Base-by-base conservation (phyloP, 2,329 filamentous ascomycete species). In the Pseudogymnoascus destructans region DNA sequence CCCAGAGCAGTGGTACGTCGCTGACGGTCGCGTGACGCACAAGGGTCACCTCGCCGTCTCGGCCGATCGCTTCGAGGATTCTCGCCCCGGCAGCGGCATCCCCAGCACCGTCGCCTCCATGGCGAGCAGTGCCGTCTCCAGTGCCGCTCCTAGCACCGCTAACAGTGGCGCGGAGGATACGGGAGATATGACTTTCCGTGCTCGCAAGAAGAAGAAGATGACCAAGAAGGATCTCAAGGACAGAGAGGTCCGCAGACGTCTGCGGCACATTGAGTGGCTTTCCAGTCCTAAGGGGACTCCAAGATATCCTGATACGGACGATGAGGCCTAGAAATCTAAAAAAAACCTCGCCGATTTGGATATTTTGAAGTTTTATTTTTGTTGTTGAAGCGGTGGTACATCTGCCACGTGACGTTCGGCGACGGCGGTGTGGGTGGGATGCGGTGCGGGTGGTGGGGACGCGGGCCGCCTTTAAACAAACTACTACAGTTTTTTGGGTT, bases 191-290 rank as follows among this genome's bases (percentile, higher is more conserved):
- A 92, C 95, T 76, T 98, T 98, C 84, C 82, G 79, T 72, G 79
- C 87, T 8, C 83, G 79, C 73, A 93, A 91, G 80, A 96, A 96
- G 89, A 95, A 92, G 84, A 98, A 98, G 88, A 82, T 93, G 82
- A 98, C 93, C 59, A 89, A 95, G 77, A 90, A 90, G 74, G 90
- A 98, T 73, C 66, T 91, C 70, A 98, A 98, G 81, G 93, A 98
- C 72, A 80, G 87, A 17, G 92, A 97, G 74, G 86, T 87, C 42
- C 80, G 95, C 63, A 82, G 92, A 64, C 80, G 93, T 66, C 76
- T 97, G 73, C 83, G 93, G 67, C 90, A 98, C 73, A 86, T 87
- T 66, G 80, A 86, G 70, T 87, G 86, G 87, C 76, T 95, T 66
- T 92, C 89, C 73, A 88, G 81, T 67, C 87, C 87, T 64, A 90